phyloP scores from a whole-genome alignment of 257 asterid genomes.

The Plantago elongata region DNA sequence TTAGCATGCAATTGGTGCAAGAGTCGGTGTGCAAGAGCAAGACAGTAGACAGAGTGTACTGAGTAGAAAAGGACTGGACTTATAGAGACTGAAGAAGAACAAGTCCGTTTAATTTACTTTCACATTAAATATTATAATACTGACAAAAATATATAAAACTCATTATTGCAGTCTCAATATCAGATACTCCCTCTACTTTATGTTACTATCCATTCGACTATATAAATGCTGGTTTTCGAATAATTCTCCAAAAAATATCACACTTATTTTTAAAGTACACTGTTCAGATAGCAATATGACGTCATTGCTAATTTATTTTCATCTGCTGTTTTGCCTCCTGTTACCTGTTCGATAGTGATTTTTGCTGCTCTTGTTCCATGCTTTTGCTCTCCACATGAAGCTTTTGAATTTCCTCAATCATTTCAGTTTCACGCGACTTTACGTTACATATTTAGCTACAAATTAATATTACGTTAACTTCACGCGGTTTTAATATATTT shows the following conservation, averaged over 20 bases:
- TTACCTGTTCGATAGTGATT: slow-evolving; percentile 36
- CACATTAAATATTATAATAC: neutral
- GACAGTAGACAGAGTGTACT: neutral
- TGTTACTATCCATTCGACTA: slow-evolving; percentile 7
- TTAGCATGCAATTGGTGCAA: slow-evolving; percentile 23
- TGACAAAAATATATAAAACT: too few relatives aligned
- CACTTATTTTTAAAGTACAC: slow-evolving; percentile 5
- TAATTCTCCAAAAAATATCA: slow-evolving; percentile 19
- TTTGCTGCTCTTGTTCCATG: neutral
- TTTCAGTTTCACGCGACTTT: too few relatives aligned
- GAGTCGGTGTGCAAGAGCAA: slow-evolving; percentile 22
- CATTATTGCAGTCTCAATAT: slow-evolving; percentile 7
- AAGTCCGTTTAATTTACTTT: slow-evolving; percentile 13
- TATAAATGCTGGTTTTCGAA: neutral
- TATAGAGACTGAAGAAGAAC: slow-evolving; percentile 6
- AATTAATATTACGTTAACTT: too few relatives aligned
- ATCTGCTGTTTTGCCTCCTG: slow-evolving; percentile 35
- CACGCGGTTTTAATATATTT: too few relatives aligned
- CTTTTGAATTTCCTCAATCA: too few relatives aligned
- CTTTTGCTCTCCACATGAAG: too few relatives aligned
- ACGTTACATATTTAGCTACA: too few relatives aligned
- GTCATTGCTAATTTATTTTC: slow-evolving; percentile 37
- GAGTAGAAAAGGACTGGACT: slow-evolving; percentile 22
- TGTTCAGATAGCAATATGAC: slow-evolving; percentile 38
- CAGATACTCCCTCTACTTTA: neutral